Base-by-base conservation (phyloP, 2,329 filamentous ascomycete species). In the Colletotrichum sp. region DNA sequence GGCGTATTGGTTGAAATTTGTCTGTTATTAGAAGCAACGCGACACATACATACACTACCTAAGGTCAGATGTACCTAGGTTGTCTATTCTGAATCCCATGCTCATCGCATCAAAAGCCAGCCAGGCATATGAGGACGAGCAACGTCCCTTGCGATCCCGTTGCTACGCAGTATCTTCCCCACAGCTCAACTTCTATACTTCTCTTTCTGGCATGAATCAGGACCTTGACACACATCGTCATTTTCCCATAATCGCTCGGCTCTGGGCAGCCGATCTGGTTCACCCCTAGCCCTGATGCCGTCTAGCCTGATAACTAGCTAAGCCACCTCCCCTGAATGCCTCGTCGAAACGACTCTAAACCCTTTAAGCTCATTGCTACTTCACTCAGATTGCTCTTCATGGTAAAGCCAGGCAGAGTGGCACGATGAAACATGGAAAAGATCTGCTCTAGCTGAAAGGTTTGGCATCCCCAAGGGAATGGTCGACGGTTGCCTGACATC, bases 231-330 rank as follows among this genome's bases (percentile, higher is more conserved):
- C 4, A 52, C 7, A 16, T 13, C 58, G 32, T 36, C 18, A 24
- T 14, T 24, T 61, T 34, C 10, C 16, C 30, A 7, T 24, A 9
- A 21, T 10, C 30, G 26, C 7, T 32, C 12, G n/a, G 14, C 34
- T 16, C 21, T 1, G 8, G 10, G 8, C 34, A 16, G 21, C 7
- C 14, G 12, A 55, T 56, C 38, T 21, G 36, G n/a, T 13, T 48
- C 26, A 10, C 16, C n/a, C 21, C 59, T 64, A 70, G 34, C n/a
- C 43, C 43, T 34, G n/a, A 70, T 14, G 16, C 13, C 14, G 48
- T 21, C 26, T 70, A 64, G 71, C 36, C 26, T 5, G 26, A 13
- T 13, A 14, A 58, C 66, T 73, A 70, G 59, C 43, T 24, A 3
- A 6, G 21, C 48, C 58, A 21, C 59, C 12, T 32, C 71, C 43